A percentile compares a stretch with the other conserved stretches of the same genome.
phyloP scores from a whole-genome alignment of 2,329 filamentous ascomycete genomes.

The Hypoxylon sp. region DNA sequence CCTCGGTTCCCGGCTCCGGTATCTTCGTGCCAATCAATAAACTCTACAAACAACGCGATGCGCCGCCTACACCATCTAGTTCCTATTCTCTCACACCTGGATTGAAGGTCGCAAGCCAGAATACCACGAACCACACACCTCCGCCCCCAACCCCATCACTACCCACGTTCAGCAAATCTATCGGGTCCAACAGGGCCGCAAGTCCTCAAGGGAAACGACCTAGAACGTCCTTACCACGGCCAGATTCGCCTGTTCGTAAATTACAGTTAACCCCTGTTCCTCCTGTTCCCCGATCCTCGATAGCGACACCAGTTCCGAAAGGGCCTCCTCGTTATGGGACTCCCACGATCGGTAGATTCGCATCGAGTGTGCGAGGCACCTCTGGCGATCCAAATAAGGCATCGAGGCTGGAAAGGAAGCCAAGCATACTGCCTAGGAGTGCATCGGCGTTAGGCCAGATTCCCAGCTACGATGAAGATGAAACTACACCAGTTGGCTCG shows the following conservation, averaged over 20 bases:
- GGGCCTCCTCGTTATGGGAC: conserved; percentile 72
- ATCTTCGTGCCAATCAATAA: conserved; percentile 94
- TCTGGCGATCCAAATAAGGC: conserved; percentile 74
- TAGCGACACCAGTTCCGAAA: conserved; percentile 67
- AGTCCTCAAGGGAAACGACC: conserved; percentile 81
- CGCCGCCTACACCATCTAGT: conserved; percentile 64
- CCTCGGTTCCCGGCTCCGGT: conserved; percentile 82
- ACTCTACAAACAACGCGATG: conserved; percentile 75
- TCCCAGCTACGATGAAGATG: conserved; percentile 69
- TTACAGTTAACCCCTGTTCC: conserved; percentile 73
- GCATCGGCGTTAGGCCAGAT: conserved; percentile 69
- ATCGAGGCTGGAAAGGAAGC: conserved; percentile 64
- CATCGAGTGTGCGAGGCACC: conserved; percentile 74
- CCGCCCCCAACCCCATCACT: conserved; percentile 76
- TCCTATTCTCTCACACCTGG: conserved; percentile 75
- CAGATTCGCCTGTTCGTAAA: conserved; percentile 86
- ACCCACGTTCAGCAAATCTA: conserved; percentile 89
- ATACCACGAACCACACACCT: conserved; percentile 73
- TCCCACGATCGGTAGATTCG: conserved; percentile 73
- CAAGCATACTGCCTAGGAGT: conserved; percentile 70
- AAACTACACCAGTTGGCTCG: conserved; percentile 67
- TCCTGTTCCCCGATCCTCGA: conserved; percentile 70
- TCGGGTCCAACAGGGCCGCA: conserved; percentile 80
- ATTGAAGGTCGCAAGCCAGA: conserved; percentile 68
- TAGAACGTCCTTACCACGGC: conserved; percentile 84